Base-by-base conservation (phyloP, 257 asterid species). In the Nemophila menziesii region DNA sequence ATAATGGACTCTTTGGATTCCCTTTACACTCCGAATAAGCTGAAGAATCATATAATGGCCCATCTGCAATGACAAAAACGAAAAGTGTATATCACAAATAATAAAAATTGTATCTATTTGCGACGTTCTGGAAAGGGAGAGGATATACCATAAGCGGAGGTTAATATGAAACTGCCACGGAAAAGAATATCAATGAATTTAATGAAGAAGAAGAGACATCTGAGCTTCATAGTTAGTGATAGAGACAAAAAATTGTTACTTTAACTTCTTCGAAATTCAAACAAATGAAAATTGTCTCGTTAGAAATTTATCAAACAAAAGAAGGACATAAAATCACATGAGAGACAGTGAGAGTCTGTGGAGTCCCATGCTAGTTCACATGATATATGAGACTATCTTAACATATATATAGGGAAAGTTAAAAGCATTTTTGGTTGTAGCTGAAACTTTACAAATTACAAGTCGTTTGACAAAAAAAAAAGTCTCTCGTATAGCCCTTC, bases 11-110 rank as follows among this genome's bases (percentile, higher is more conserved):
- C 52, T 70, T 93, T 2, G 93, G 72, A 44, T 55, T 62, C 52
- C 20, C 10, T 65, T 67, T 77, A 33, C 95, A 80, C 93, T 78
- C 68, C 1, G 92, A 54, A 49, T 73, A 73, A 17, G 94, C 96
- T 2, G 84, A 65, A 14, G 90, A 82, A 63, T 86, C 96, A 50
- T 82, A 86, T 0, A 69, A 72, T 29, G 79, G 86, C 64, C 92
- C 94, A 62, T 79, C 92, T 78, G 87, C 80, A 75, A 50, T 22
- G 45, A 59, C 16, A 0, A 14, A 39, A 36, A 33, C 19, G 12
- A 6, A 16, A 24, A 33, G 16, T 16, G 2, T 5, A 23, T 16
- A 12, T 13, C 11, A 47, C n/a, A 48, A 37, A 1, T 5, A 16
- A 44, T 4, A 11, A 3, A 13, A 21, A 56, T 20, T 16, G 21